Evolutionary conservation across 352 stramenopile genomes (phyloP).

Genomic region (Pythium guiyangense): DNA sequence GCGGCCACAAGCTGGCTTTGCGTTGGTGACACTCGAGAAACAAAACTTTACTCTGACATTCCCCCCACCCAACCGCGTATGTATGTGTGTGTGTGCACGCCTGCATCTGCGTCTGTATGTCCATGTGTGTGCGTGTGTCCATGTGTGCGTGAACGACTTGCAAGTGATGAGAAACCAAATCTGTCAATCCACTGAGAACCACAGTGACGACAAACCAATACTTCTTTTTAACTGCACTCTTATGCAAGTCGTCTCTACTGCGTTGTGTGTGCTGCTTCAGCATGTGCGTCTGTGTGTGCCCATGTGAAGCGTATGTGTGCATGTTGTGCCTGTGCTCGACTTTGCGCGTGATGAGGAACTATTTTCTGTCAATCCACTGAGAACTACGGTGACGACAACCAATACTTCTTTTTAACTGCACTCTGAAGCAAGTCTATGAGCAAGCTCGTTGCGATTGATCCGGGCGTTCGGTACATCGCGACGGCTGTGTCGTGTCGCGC

Average conservation of each 20-base stretch:
- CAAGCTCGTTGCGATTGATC: too few relatives aligned
- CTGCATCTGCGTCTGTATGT: slow-evolving; percentile 9
- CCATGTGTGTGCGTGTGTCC: slow-evolving; percentile 6
- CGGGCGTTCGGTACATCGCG: too few relatives aligned
- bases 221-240: slow-evolving; percentile 88
- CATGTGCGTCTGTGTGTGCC: slow-evolving; percentile 6
- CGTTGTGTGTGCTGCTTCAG: background rate
- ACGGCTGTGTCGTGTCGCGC: too few relatives aligned
- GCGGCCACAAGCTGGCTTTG: slow-evolving; percentile 24
- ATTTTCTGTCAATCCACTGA: slow-evolving; percentile 82
- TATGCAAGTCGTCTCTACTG: slow-evolving; percentile 28
- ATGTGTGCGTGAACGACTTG: slow-evolving; percentile 12
- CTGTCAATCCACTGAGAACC: slow-evolving; percentile 82
- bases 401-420: slow-evolving; percentile 81
- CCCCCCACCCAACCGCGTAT: slow-evolving; percentile 22
- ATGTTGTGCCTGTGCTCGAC: slow-evolving; percentile 4
- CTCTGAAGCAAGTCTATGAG: slow-evolving; percentile 6
- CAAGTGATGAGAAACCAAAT: slow-evolving; percentile 60
- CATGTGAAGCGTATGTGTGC: background rate
- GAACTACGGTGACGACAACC: slow-evolving; percentile 71
- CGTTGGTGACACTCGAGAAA: slow-evolving; percentile 86
- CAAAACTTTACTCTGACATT: slow-evolving; percentile 80
- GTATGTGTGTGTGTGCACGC: slow-evolving; percentile 11
- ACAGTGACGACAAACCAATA: slow-evolving; percentile 74
- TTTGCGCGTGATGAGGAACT: slow-evolving; percentile 64